Conservation (phyloP, 805 yeast genomes). For the Zygosaccharomyces rouxii region DNA sequence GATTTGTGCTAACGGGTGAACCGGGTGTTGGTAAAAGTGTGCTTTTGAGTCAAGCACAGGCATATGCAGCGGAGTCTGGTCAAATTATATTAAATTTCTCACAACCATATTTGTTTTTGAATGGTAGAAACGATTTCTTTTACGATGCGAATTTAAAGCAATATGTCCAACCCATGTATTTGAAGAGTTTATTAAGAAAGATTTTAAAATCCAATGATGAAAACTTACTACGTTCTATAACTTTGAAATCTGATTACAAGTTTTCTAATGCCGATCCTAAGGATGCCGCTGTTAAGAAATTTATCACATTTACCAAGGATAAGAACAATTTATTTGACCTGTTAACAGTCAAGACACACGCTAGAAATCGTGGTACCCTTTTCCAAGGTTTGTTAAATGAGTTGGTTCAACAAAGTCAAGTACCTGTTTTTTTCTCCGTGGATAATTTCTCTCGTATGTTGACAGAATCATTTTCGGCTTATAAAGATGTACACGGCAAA, state of each 20-base stretch:
- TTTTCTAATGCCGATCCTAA: conserved; percentile 34
- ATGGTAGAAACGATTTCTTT: conserved; percentile 69
- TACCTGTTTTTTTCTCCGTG: conserved; percentile 63
- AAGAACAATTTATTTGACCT: conserved; percentile 44
- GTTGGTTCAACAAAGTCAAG: conserved; percentile 44
- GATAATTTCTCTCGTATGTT: conserved; percentile 70
- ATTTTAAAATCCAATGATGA: conserved; percentile 44
- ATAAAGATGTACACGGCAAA: conserved; percentile 52
- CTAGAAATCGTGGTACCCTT: conserved; percentile 41
- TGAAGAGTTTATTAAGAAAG: conserved; percentile 55
- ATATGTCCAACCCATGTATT: conserved; percentile 76
- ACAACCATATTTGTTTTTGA: conserved; percentile 53
- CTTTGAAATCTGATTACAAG: conserved; percentile 34
- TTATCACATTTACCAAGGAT: conserved; percentile 26
- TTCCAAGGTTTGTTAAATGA: conserved; percentile 55
- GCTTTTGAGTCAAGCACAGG: conserved; percentile 52
- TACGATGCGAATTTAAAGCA: conserved; percentile 44
- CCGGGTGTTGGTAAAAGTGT: conserved; percentile 80
- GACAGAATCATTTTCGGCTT: conserved; percentile 51
- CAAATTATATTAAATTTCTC: conserved; percentile 63
- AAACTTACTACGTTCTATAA: conserved; percentile 35
- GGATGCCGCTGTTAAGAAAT: conserved; percentile 28
- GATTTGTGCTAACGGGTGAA: conserved; percentile 59
- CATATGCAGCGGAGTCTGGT: conserved; percentile 40
- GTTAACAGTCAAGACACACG: conserved; percentile 32